Conservation (phyloP, 2,329 filamentous ascomycete genomes). For the Sclerotinia sclerotiorum region DNA sequence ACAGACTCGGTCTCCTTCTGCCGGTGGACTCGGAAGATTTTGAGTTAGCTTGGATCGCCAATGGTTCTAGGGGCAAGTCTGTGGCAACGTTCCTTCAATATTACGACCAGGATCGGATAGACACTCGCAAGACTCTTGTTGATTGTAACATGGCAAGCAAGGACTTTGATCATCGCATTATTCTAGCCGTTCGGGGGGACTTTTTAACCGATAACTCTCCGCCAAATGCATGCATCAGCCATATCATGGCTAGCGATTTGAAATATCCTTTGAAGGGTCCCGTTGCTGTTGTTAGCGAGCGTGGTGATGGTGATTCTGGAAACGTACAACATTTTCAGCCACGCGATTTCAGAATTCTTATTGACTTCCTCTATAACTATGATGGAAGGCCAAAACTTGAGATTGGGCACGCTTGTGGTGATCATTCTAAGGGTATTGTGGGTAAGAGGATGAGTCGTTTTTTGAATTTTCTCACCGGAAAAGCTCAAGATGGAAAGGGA, state of each 20-base stretch:
- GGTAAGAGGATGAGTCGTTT: neutral
- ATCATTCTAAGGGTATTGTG: neutral
- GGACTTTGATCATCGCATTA: conserved; percentile 6
- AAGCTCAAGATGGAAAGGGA: neutral
- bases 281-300: conserved; percentile 6
- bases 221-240: conserved; percentile 2
- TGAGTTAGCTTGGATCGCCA: neutral
- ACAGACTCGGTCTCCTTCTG: conserved; percentile 13
- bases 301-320: neutral
- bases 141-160: conserved; percentile 13
- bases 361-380: conserved; percentile 11
- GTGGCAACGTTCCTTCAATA: neutral
- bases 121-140: conserved; percentile 1
- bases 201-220: neutral
- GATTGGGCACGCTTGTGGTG: neutral
- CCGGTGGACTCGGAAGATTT: neutral
- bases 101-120: conserved; percentile 1
- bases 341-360: neutral
- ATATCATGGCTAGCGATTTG: neutral
- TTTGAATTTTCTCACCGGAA: neutral
- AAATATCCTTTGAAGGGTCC: neutral
- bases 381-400: neutral
- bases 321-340: conserved; percentile 7
- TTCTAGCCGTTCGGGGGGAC: neutral
- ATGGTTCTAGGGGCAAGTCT: neutral